Evolutionary conservation across 2,329 filamentous ascomycete species (phyloP).

Genomic region (Diaporthe ampelina): DNA sequence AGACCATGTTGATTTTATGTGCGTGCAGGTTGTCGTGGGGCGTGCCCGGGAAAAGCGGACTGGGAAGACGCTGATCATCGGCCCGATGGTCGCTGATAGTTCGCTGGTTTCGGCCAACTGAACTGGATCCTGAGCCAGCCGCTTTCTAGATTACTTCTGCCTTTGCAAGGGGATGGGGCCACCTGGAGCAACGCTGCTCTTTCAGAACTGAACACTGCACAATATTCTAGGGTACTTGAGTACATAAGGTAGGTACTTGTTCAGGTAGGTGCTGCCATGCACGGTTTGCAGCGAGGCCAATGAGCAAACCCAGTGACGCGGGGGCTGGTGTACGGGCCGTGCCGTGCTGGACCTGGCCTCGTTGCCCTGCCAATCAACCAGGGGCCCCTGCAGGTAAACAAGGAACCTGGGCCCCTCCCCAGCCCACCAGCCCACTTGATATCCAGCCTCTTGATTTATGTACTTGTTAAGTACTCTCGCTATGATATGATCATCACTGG

Average conservation of each 20-base stretch:
- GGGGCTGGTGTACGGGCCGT: conserved; percentile 19
- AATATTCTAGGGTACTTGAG: no score
- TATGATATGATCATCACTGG: conserved; percentile 5
- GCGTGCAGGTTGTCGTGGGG: neutral
- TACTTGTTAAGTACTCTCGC: no score
- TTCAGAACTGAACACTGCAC: no score
- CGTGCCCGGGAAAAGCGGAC: conserved; percentile 7
- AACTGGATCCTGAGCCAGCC: neutral
- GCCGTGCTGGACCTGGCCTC: neutral
- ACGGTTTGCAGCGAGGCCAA: no score
- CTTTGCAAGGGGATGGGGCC: neutral
- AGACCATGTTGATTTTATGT: neutral
- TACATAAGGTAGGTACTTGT: no score
- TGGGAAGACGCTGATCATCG: neutral
- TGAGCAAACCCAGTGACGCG: neutral
- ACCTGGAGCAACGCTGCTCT: neutral
- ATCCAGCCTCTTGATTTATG: conserved; percentile 32
- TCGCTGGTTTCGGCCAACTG: neutral
- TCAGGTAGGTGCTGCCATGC: no score
- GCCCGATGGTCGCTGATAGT: no score
- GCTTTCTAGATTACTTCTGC: neutral
- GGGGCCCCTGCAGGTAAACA: conserved; percentile 30
- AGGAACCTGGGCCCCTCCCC: conserved; percentile 7
- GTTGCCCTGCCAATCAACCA: conserved; percentile 25
- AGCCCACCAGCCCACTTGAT: conserved; percentile 23